phyloP scores from a whole-genome alignment of 495 filamentous ascomycete species.

The Hyphodiscus hymeniophilus region DNA sequence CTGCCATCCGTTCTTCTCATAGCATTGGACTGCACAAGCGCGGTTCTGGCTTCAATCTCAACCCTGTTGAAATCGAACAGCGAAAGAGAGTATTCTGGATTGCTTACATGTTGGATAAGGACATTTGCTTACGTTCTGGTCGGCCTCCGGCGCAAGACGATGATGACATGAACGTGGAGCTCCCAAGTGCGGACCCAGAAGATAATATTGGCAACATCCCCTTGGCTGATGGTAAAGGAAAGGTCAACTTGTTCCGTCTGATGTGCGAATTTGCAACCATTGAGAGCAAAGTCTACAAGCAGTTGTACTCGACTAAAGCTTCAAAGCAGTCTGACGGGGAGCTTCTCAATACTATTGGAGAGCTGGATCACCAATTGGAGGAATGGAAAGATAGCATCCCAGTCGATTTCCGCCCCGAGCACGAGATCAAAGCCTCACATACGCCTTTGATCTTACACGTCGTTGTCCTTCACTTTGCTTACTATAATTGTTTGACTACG shows the following conservation, averaged over 20 bases:
- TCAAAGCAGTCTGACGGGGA: constrained; percentile 89
- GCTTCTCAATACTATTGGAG: constrained; percentile 89
- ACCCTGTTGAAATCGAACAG: constrained; percentile 86
- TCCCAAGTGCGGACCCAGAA: constrained; percentile 81
- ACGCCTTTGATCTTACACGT: constrained; percentile 87
- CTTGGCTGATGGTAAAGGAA: constrained; percentile 79
- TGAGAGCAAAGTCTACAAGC: constrained; percentile 89
- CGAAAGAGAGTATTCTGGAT: constrained; percentile 98
- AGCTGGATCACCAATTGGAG: constrained; percentile 87
- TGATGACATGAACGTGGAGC: constrained; percentile 96
- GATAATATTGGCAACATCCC: constrained; percentile 94
- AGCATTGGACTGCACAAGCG: constrained; percentile 93
- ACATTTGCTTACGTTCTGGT: constrained; percentile 86
- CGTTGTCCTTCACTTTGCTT: constrained; percentile 88
- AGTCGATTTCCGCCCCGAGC: constrained; percentile 85
- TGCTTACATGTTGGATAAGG: constrained; percentile 91
- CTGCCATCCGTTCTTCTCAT: constrained; percentile 85
- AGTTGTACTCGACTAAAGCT: constrained; percentile 87
- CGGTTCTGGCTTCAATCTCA: constrained; percentile 84
- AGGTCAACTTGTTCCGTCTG: constrained; percentile 86
- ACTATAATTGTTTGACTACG: constrained; percentile 96
- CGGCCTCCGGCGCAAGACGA: constrained; percentile 93
- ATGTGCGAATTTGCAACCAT: constrained; percentile 90
- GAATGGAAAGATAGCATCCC: constrained; percentile 96
- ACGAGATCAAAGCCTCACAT: constrained; percentile 86